Evolutionary conservation across 257 asterid species (phyloP).

Genomic region (Przewalskia tangutica): DNA sequence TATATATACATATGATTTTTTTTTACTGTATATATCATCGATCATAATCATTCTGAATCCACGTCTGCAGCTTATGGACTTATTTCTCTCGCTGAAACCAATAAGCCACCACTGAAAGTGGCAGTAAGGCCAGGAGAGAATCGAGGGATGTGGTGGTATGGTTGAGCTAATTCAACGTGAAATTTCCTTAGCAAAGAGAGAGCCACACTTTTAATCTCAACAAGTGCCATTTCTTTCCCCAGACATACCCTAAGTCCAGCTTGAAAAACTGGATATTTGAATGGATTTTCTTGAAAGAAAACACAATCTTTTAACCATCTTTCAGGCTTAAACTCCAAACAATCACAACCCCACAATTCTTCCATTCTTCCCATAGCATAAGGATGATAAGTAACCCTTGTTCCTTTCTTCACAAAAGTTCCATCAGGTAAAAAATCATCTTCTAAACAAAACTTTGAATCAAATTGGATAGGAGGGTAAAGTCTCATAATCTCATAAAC

Average conservation of each 20-base stretch:
- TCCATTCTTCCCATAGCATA: slow-evolving; percentile 47
- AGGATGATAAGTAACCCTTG: slow-evolving; percentile 39
- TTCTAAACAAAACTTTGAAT: slow-evolving; percentile 27
- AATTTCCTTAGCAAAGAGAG: slow-evolving; percentile 38
- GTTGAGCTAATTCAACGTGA: slow-evolving; percentile 22
- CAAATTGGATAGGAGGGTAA: slow-evolving; percentile 37
- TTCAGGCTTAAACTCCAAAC: slow-evolving; percentile 31
- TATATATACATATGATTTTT: neutral
- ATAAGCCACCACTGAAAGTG: slow-evolving; percentile 51
- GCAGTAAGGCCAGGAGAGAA: slow-evolving; percentile 84
- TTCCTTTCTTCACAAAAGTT: slow-evolving; percentile 23
- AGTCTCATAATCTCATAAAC: slow-evolving; percentile 33
- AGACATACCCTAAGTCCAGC: slow-evolving; percentile 36
- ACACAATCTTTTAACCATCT: slow-evolving; percentile 36
- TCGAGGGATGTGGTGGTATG: slow-evolving; percentile 14
- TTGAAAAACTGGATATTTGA: slow-evolving; percentile 38
- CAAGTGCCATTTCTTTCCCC: slow-evolving; percentile 37
- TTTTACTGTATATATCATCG: neutral
- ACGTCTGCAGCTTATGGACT: neutral
- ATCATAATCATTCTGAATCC: neutral
- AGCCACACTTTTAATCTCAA: slow-evolving; percentile 51
- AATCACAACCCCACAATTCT: slow-evolving; percentile 31
- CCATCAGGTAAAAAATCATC: slow-evolving; percentile 31
- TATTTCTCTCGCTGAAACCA: slow-evolving; percentile 24
- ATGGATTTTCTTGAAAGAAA: slow-evolving; percentile 32